These are phyloP conservation scores for Poronia punctata DNA, from an alignment of 495 filamentous ascomycete species.

Conservation along the genomic window DNA sequence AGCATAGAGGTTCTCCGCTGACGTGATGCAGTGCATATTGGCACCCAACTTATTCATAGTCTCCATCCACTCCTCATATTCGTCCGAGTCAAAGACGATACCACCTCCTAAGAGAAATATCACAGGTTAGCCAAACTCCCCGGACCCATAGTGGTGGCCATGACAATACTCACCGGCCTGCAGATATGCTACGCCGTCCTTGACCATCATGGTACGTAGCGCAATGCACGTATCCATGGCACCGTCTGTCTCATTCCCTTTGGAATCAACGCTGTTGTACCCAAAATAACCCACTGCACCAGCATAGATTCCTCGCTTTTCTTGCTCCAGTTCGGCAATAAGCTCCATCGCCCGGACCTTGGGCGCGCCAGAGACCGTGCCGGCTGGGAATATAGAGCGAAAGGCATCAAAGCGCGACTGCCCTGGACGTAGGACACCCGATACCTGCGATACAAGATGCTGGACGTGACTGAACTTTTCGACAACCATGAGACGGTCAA, in stretches of 20 bases:
- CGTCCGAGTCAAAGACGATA: slow-evolving; percentile 93
- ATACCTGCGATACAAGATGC: slow-evolving; percentile 92
- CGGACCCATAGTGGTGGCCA: background rate
- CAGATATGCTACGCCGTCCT: slow-evolving; percentile 83
- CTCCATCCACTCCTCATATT: slow-evolving; percentile 91
- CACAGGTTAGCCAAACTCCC: background rate
- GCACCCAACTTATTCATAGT: slow-evolving; percentile 94
- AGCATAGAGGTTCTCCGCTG: slow-evolving; percentile 71
- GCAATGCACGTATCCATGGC: slow-evolving; percentile 99
- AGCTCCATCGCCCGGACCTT: slow-evolving; percentile 97
- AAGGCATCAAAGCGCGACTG: slow-evolving; percentile 95
- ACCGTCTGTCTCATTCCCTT: slow-evolving; percentile 50
- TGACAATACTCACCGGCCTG: slow-evolving; percentile 57
- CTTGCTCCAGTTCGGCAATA: slow-evolving; percentile 86
- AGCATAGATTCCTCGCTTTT: slow-evolving; percentile 92
- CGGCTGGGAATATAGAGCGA: slow-evolving; percentile 90
- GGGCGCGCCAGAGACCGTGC: slow-evolving; percentile 87
- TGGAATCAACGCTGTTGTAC: slow-evolving; percentile 49
- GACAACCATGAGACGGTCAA: slow-evolving; percentile 91
- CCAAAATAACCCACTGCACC: slow-evolving; percentile 96
- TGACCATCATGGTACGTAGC: slow-evolving; percentile 91
- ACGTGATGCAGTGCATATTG: slow-evolving; percentile 78
- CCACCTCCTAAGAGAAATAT: slow-evolving; percentile 58
- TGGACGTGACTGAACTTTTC: slow-evolving; percentile 95
- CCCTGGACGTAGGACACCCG: slow-evolving; percentile 69